A percentile compares a stretch with the other conserved stretches of the same genome.
phyloP scores from a whole-genome alignment of 768 basidiomycete species.

The Lentinus tigrinus region DNA sequence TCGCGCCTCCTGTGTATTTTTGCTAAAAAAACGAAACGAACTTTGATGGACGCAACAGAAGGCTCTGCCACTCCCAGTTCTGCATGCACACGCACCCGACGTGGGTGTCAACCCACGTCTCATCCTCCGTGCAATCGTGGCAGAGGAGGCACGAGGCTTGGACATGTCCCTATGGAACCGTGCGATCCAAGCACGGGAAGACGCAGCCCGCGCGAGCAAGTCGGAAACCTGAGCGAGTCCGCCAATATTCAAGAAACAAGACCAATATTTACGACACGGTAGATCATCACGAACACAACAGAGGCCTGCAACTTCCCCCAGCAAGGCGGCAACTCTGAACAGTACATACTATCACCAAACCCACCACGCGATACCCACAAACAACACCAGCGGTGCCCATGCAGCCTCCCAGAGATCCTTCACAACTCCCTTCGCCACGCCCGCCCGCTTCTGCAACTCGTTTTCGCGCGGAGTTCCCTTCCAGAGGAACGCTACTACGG shows the following conservation, averaged over 20 bases:
- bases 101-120: slow-evolving; percentile 40
- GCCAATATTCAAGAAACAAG: no score
- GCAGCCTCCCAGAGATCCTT: slow-evolving; percentile 34
- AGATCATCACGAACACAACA: not conserved
- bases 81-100: slow-evolving; percentile 14
- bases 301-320: not conserved
- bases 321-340: no score
- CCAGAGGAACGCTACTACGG: slow-evolving; percentile 4
- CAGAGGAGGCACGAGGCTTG: slow-evolving; percentile 47
- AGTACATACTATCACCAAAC: slow-evolving; percentile 14
- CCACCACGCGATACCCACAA: slow-evolving; percentile 36
- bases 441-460: slow-evolving; percentile 14
- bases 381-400: slow-evolving; percentile 36
- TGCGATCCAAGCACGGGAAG: slow-evolving; percentile 29
- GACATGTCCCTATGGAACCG: slow-evolving; percentile 45
- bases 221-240: not conserved
- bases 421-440: slow-evolving; percentile 30
- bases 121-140: slow-evolving; percentile 54
- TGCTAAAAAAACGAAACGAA: no score
- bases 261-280: not conserved
- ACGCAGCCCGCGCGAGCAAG: not conserved
- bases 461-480: not conserved
- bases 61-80: slow-evolving; percentile 2
- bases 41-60: not conserved
- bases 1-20: slow-evolving; percentile 20